Evolutionary conservation across 768 basidiomycete species (phyloP), one percentile per base, ranked within the genome.

Genomic region (Mycena filopes): DNA sequence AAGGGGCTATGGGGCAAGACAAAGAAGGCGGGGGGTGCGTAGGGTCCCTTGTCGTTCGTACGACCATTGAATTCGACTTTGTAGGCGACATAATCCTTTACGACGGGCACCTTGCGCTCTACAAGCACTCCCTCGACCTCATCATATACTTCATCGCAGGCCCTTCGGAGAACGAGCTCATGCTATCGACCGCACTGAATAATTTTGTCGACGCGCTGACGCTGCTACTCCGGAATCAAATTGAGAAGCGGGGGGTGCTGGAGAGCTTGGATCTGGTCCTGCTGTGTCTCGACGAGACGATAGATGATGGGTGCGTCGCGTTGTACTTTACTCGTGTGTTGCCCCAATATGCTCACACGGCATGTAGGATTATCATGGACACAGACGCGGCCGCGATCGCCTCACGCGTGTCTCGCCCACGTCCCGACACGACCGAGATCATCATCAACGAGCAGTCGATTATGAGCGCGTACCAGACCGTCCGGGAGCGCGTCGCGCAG

Each of bases 391-490:
- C 94, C 0, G 92, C 96, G n/a, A 98, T 99, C 74, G 95, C 96
- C 0, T 94, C 95, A 33, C 82, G 98, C 56, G 98, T 99, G 55
- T 96, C 93, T 72, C 82, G 96, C 68, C 94, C 98, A 45, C 90
- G 89, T 68, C 91, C 97, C 18, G 98, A 99, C 77, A 90, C 96
- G 55, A 92, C 91, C 40, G 96, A 99, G 71, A 98, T 99, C 68
- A 91, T 96, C 67, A 97, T 99, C 84, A 98, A 99, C 83, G 98
- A 99, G 80, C 96, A 98, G 80, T 96, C 95, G 11, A 84, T 98
- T 64, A 85, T 97, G 86, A 96, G 83, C 74, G 96, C 96, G 31
- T 98, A 96, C 82, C 89, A 93, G 82, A 93, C 92, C 1, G 89
- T 95, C 67, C 91, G 89, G 77, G 93, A 94, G 73, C 89, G 87